Evolutionary conservation across 2,329 filamentous ascomycete species (phyloP).

Genomic region (Metarhizium album): DNA sequence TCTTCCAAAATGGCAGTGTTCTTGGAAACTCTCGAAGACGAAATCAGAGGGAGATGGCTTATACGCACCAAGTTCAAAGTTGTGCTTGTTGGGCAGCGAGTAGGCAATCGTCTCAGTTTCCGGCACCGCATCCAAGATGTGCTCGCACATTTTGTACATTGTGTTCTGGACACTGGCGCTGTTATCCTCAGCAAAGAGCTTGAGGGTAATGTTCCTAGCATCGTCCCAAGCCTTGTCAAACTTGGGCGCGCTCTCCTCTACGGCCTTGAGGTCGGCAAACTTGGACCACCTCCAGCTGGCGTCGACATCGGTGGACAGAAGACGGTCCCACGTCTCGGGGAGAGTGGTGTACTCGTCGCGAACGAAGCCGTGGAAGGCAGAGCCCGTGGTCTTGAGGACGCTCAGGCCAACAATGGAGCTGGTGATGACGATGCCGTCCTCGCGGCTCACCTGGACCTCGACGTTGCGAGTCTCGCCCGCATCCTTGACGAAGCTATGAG

Average conservation of each 20-base stretch:
- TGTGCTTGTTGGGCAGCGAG: slow-evolving; percentile 92
- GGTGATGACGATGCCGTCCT: slow-evolving; percentile 60
- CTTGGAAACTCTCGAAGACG: neutral
- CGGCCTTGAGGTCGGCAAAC: slow-evolving; percentile 55
- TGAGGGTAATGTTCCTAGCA: slow-evolving; percentile 78
- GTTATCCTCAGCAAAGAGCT: slow-evolving; percentile 80
- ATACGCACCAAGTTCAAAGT: slow-evolving; percentile 69
- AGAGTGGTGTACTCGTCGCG: slow-evolving; percentile 90
- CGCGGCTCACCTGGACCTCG: slow-evolving; percentile 57
- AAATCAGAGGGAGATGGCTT: neutral
- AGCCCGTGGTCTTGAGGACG: slow-evolving; percentile 93
- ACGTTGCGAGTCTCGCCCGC: slow-evolving; percentile 80
- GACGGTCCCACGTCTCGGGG: slow-evolving; percentile 85
- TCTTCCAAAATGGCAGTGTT: neutral
- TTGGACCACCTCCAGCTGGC: slow-evolving; percentile 75
- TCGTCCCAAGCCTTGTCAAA: slow-evolving; percentile 73
- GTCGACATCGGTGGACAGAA: slow-evolving; percentile 88
- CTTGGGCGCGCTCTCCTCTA: slow-evolving; percentile 49
- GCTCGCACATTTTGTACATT: slow-evolving; percentile 97
- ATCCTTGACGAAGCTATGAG: slow-evolving; percentile 89
- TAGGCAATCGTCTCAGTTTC: slow-evolving; percentile 67
- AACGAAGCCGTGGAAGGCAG: slow-evolving; percentile 89
- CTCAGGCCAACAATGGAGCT: slow-evolving; percentile 73
- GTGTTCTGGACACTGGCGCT: slow-evolving; percentile 92
- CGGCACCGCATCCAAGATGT: slow-evolving; percentile 68